Evolutionary conservation across 331 rosid genomes (phyloP).

Genomic region (Rhamnella rubrinervis): DNA sequence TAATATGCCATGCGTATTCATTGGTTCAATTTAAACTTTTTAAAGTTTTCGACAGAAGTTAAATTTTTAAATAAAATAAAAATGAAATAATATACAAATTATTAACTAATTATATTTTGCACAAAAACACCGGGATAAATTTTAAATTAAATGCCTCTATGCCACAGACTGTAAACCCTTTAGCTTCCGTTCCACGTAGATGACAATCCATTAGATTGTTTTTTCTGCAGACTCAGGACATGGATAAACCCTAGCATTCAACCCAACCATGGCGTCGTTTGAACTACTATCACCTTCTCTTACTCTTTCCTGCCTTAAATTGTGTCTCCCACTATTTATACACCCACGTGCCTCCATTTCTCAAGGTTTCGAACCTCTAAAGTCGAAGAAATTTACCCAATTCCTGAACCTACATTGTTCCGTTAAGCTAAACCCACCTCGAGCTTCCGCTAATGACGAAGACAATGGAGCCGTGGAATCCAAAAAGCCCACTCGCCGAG

Average conservation of each 20-base stretch:
- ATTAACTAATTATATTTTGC: too few species aligned
- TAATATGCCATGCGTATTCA: too few species aligned
- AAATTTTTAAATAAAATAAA: too few species aligned
- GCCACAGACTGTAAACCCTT: too few species aligned
- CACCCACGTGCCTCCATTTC: conserved; percentile 6
- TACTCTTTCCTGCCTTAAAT: conserved; percentile 20
- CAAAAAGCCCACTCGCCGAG: conserved; percentile 52
- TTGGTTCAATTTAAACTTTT: too few species aligned
- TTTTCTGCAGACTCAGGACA: neutral
- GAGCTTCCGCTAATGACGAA: conserved; percentile 44
- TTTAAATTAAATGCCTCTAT: too few species aligned
- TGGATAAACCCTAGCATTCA: conserved; percentile 54
- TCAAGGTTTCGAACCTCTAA: neutral
- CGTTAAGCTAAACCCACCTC: conserved; percentile 23
- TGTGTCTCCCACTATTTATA: conserved; percentile 23
- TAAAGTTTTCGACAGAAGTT: too few species aligned
- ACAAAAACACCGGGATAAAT: too few species aligned
- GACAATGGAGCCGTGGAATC: conserved; percentile 42
- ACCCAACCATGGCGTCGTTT: conserved; percentile 56
- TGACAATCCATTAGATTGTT: too few species aligned
- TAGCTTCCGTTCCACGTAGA: too few species aligned
- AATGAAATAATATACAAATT: too few species aligned
- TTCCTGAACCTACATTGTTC: conserved; percentile 7
- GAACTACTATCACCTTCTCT: conserved; percentile 34
- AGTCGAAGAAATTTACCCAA: conserved; percentile 12